Base-by-base conservation (phyloP, 192 early-diverging fungal species). In the Mortierella antarctica region DNA sequence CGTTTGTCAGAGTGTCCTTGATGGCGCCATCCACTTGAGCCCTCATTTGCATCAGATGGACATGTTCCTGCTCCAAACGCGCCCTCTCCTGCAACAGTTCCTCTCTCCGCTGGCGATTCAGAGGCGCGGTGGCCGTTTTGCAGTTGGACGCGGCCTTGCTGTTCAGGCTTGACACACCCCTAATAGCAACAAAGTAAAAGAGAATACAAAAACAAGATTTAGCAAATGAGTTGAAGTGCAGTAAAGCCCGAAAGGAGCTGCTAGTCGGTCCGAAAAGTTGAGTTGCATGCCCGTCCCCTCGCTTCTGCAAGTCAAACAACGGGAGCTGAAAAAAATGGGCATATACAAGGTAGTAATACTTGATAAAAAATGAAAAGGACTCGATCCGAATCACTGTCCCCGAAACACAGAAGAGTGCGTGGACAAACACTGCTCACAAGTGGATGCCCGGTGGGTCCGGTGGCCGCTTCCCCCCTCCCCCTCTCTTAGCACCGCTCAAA, bases 1-100 rank as follows among this genome's bases (percentile, higher is more conserved):
- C 76, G 58, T 79, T 79, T 7, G 76, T 79, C 14, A 79, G 69
- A 9, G 69, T 71, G 14, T 71, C 67, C 40, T 65, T 70, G 45
- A 79, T 71, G 20, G 63, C 54, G 44, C 57, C 58, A 49, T 79
- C 76, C 10, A 79, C 58, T 15, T 66, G 49, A 42, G 76, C 61
- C 39, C 76, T 64, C 63, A 71, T 49, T 23, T 64, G 44, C 58
- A 62, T 21, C 23, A 79, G 42, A n/a, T 64, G 76, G 18, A 52
- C 58, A 31, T 71, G 57, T 40, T 71, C 76, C 52, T 65, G 52
- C 41, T 67, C 57, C 49, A 79, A 44, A 41, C 64, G 76, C 10
- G 56, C 57, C 45, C 40, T 64, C 64, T 79, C 76, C 46, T 71
- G 62, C 57, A 79, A 17, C 47, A 79, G 56, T 40, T 79, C 69